These are phyloP conservation scores for Trichomonas gallinae DNA, from an alignment of 208 protist genomes.

Conservation along the genomic window DNA sequence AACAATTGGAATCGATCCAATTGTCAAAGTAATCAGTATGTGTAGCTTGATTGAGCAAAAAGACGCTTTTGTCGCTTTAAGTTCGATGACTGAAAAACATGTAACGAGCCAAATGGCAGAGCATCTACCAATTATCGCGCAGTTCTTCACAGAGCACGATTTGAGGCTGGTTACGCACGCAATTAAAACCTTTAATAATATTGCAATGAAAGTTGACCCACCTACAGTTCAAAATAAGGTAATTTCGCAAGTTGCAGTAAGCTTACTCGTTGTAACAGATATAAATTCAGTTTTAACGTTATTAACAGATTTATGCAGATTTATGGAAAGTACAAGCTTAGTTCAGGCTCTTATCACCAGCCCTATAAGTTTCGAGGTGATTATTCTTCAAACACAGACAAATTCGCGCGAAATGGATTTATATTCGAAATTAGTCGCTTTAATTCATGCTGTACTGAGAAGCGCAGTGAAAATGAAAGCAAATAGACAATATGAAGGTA, in stretches of 20 bases:
- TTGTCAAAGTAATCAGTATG: background rate
- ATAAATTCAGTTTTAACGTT: background rate
- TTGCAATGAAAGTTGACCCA: background rate
- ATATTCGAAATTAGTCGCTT: background rate
- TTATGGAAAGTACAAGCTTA: background rate
- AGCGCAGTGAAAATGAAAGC: background rate
- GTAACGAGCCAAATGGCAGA: background rate
- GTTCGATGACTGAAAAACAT: background rate
- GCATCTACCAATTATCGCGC: background rate
- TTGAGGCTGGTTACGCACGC: background rate
- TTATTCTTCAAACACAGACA: background rate
- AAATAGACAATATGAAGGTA: background rate
- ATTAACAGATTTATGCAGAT: background rate
- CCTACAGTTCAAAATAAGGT: background rate
- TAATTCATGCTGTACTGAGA: background rate
- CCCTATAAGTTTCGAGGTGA: background rate
- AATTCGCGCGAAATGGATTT: background rate
- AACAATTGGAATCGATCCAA: background rate
- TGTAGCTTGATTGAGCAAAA: background rate
- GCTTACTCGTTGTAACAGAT: background rate
- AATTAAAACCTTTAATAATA: background rate
- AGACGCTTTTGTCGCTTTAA: background rate
- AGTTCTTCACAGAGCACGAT: background rate
- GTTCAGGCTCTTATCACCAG: background rate
- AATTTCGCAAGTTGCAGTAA: background rate